Percentiles rank a stretch among this genome's conserved stretches.
Conservation (phyloP, 2,329 filamentous ascomycete genomes). For the Pseudogymnoascus sp. region DNA sequence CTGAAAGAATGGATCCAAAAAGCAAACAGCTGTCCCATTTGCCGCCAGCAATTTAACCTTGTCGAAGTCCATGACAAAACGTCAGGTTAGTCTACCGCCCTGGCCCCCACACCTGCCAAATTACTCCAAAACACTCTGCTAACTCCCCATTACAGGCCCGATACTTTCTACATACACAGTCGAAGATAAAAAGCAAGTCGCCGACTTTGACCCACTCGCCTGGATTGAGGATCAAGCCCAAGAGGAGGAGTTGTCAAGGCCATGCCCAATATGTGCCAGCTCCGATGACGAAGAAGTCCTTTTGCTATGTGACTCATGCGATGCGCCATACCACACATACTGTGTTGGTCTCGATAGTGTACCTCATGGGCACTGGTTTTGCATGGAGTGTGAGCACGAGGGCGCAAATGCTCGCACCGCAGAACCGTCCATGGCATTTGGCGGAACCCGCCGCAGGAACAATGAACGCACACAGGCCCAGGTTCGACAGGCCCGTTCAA, state of each 20-base stretch:
- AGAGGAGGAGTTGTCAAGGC: conserved; percentile 58
- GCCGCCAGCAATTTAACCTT: conserved; percentile 81
- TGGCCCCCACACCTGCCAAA: conserved; percentile 11
- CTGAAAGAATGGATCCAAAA: conserved; percentile 91
- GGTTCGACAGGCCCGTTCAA: conserved; percentile 41
- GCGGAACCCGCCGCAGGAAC: conserved; percentile 21
- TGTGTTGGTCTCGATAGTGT: conserved; percentile 77
- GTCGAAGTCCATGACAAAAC: conserved; percentile 75
- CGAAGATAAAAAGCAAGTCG: conserved; percentile 79
- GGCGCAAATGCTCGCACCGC: conserved; percentile 30
- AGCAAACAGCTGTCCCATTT: conserved; percentile 97
- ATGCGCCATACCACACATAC: conserved; percentile 83
- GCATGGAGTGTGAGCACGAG: conserved; percentile 64
- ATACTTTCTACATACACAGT: conserved; percentile 54
- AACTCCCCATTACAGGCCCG: conserved; percentile 36
- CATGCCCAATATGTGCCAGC: conserved; percentile 78
- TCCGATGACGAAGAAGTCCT: conserved; percentile 76
- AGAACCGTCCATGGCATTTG: conserved; percentile 26
- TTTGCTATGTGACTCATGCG: conserved; percentile 85
- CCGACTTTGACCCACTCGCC: conserved; percentile 74
- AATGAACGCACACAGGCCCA: conserved; percentile 48
- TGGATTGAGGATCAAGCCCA: conserved; percentile 68
- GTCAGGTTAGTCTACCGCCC: conserved; percentile 56
- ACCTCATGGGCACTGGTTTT: conserved; percentile 79
- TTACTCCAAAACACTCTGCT: conserved; percentile 14